Evolutionary conservation across 805 yeast genomes (phyloP).

Genomic region (Pichia heedii): DNA sequence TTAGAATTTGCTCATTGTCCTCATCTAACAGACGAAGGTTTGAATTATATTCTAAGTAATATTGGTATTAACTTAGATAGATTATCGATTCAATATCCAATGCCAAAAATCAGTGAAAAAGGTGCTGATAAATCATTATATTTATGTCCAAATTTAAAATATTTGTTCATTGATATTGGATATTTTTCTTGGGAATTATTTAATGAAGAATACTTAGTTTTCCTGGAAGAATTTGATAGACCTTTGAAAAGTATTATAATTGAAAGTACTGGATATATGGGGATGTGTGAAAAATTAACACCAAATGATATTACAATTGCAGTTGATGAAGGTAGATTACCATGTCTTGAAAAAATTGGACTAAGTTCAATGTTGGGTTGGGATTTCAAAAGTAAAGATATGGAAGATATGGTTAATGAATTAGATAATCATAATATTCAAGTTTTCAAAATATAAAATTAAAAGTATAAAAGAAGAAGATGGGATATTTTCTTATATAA

Average conservation of each 20-base stretch:
- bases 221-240: constrained; percentile 21
- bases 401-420: constrained; percentile 54
- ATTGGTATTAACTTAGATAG: constrained; percentile 59
- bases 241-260: constrained; percentile 59
- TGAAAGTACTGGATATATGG: constrained; percentile 80
- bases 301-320: constrained; percentile 89
- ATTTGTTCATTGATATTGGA: constrained; percentile 69
- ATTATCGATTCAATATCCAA: constrained; percentile 72
- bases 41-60: constrained; percentile 49
- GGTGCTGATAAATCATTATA: constrained; percentile 67
- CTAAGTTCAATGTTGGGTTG: constrained; percentile 79
- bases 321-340: constrained; percentile 66
- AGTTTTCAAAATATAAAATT: constrained; percentile 11
- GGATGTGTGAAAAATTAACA: constrained; percentile 72
- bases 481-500: no score
- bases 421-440: constrained; percentile 59
- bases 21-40: constrained; percentile 51
- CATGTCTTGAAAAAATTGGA: constrained; percentile 51
- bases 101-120: constrained; percentile 66
- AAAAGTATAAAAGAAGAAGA: background rate
- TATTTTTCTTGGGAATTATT: constrained; percentile 51
- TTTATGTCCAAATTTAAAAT: constrained; percentile 64
- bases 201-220: constrained; percentile 35
- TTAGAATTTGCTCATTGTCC: constrained; percentile 89
- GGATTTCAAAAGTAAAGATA: constrained; percentile 58